These are phyloP conservation scores for Breynia disticha DNA, from an alignment of 441 rosid genomes.

Conservation along the genomic window DNA sequence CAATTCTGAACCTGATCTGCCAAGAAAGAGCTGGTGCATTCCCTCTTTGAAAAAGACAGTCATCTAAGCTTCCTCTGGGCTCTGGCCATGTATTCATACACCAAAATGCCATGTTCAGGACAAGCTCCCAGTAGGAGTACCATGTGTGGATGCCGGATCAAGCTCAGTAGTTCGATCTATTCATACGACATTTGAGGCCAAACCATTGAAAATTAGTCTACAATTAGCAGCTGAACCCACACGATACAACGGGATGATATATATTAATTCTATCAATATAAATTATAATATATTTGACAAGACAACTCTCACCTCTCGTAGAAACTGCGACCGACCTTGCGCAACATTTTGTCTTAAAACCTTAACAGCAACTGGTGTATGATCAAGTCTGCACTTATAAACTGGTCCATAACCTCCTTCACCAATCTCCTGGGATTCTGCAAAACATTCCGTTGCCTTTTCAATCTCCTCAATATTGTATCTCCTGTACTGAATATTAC, in stretches of 20 bases:
- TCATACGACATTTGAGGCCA: neutral
- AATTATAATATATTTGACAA: neutral
- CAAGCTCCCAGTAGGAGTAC: constrained; percentile 41
- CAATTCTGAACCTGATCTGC: constrained; percentile 37
- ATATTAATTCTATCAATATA: too few species aligned
- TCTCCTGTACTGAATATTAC: constrained; percentile 20
- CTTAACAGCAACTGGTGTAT: constrained; percentile 29
- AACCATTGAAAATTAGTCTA: too few species aligned
- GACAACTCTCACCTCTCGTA: constrained; percentile 16
- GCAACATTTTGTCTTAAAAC: constrained; percentile 31
- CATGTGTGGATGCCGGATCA: constrained; percentile 47
- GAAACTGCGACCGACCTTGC: constrained; percentile 28
- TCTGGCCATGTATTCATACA: constrained; percentile 27
- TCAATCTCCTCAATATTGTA: constrained; percentile 27
- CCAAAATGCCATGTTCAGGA: constrained; percentile 27
- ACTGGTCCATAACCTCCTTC: constrained; percentile 36
- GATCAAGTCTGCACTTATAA: constrained; percentile 24
- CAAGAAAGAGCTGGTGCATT: constrained; percentile 33
- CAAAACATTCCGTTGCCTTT: constrained; percentile 19
- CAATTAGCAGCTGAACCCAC: too few species aligned
- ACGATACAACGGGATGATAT: too few species aligned
- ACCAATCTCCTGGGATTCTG: constrained; percentile 17
- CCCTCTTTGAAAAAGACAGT: constrained; percentile 29
- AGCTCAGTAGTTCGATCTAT: constrained; percentile 43
- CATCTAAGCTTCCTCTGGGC: constrained; percentile 31